Conservation (phyloP, 2,329 filamentous ascomycete species). For the Sclerotinia trifoliorum region DNA sequence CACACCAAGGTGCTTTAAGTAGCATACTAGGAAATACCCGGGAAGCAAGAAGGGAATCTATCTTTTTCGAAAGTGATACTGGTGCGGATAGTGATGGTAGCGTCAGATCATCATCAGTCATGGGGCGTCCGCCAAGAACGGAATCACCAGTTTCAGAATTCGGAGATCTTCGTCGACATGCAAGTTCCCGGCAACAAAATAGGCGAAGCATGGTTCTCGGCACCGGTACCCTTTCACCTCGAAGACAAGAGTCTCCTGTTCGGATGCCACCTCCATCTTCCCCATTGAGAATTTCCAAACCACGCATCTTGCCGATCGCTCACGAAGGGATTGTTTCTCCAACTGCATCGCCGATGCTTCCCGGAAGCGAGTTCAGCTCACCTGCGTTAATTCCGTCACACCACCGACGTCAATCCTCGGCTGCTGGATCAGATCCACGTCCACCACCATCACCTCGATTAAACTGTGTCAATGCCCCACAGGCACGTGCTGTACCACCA, state of each 20-base stretch:
- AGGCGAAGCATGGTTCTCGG: constrained; percentile 77
- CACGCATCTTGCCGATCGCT: constrained; percentile 59
- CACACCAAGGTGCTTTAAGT: constrained; percentile 59
- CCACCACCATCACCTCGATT: constrained; percentile 81
- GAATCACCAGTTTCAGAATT: constrained; percentile 92
- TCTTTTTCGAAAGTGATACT: constrained; percentile 79
- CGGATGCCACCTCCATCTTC: constrained; percentile 74
- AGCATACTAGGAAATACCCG: constrained; percentile 58
- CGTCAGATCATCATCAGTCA: constrained; percentile 72
- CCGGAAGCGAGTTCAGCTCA: constrained; percentile 77
- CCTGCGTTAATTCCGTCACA: constrained; percentile 65
- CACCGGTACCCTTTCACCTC: constrained; percentile 74
- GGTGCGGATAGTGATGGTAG: constrained; percentile 75
- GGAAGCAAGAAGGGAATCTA: constrained; percentile 71
- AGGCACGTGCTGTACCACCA: constrained; percentile 83
- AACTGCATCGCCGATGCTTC: constrained; percentile 83
- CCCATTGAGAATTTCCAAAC: constrained; percentile 81
- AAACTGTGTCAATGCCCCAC: constrained; percentile 71
- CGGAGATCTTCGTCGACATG: constrained; percentile 69
- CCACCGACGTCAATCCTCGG: constrained; percentile 88
- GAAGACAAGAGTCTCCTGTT: constrained; percentile 85
- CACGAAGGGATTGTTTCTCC: constrained; percentile 75
- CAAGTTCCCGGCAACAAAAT: constrained; percentile 79
- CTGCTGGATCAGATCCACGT: constrained; percentile 67
- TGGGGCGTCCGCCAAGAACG: constrained; percentile 69